Conservation (phyloP, 2,329 filamentous ascomycete species). For the Ophiocordyceps camponoti-rufipedis region DNA sequence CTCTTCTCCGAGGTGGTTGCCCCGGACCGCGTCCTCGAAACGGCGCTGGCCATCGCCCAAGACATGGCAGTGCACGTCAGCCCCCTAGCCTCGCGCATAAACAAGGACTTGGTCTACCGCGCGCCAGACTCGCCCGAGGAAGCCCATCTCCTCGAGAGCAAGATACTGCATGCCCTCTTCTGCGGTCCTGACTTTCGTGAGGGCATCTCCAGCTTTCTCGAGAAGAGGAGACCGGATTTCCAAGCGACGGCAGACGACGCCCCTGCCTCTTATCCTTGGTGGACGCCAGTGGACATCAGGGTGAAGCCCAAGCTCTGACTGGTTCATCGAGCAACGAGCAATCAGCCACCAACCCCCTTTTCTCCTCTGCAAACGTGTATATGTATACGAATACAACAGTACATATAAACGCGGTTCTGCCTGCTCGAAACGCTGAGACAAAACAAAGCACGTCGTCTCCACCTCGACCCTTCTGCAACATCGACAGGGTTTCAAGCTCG, state of each 20-base stretch:
- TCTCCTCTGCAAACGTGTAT: background rate
- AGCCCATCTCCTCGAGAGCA: conserved; percentile 51
- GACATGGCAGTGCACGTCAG: conserved; percentile 52
- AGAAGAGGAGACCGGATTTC: conserved; percentile 49
- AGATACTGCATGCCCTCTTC: conserved; percentile 43
- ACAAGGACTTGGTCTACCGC: conserved; percentile 54
- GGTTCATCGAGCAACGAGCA: too few relatives aligned
- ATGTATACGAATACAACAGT: background rate
- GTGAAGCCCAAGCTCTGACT: conserved; percentile 10
- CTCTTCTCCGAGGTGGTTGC: conserved; percentile 50
- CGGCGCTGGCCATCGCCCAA: conserved; percentile 46
- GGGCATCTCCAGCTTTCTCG: conserved; percentile 44
- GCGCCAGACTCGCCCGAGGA: conserved; percentile 42
- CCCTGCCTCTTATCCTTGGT: conserved; percentile 49
- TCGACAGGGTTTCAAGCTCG: background rate
- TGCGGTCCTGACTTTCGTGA: conserved; percentile 41
- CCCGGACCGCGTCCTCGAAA: conserved; percentile 40
- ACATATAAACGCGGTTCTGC: background rate
- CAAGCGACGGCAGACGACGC: conserved; percentile 40
- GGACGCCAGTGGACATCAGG: conserved; percentile 27
- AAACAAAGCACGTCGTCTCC: background rate
- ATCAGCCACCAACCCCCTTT: too few relatives aligned
- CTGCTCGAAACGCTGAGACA: background rate
- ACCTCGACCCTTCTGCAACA: background rate
- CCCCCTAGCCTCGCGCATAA: conserved; percentile 42